Percentiles rank a stretch among this genome's conserved stretches.
These are phyloP conservation scores for Fusarium siculi DNA, from an alignment of 2,329 filamentous ascomycete species.

Conservation along the genomic window DNA sequence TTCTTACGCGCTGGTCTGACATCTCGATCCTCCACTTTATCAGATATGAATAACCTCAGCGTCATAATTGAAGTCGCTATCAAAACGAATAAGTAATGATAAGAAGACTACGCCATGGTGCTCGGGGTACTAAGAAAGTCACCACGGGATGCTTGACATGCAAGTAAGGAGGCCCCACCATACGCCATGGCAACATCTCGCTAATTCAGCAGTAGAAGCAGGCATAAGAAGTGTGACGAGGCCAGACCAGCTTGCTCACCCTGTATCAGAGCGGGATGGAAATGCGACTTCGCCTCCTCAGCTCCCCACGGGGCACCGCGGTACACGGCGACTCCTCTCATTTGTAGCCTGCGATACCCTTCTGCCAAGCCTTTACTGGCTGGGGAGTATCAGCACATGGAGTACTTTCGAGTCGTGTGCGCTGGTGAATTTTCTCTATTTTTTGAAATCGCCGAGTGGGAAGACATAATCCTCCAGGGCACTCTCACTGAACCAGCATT, in stretches of 20 bases:
- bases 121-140: background rate
- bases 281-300: background rate
- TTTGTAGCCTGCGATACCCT: background rate
- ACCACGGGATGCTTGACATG: background rate
- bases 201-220: background rate
- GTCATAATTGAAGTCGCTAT: accelerated
- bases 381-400: background rate
- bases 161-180: background rate
- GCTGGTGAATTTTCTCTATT: background rate
- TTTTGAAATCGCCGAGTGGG: background rate
- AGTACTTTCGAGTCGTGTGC: background rate
- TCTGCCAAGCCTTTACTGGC: background rate
- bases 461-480: background rate
- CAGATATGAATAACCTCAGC: too few relatives aligned
- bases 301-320: background rate
- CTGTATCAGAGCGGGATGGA: background rate
- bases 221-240: background rate
- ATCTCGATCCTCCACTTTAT: accelerated
- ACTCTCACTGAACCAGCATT: background rate
- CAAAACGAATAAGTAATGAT: background rate
- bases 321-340: background rate
- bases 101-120: background rate
- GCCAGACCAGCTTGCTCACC: background rate
- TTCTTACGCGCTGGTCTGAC: background rate
- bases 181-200: accelerated